Conservation (phyloP, 768 basidiomycete species). For the Amanita rubescens region DNA sequence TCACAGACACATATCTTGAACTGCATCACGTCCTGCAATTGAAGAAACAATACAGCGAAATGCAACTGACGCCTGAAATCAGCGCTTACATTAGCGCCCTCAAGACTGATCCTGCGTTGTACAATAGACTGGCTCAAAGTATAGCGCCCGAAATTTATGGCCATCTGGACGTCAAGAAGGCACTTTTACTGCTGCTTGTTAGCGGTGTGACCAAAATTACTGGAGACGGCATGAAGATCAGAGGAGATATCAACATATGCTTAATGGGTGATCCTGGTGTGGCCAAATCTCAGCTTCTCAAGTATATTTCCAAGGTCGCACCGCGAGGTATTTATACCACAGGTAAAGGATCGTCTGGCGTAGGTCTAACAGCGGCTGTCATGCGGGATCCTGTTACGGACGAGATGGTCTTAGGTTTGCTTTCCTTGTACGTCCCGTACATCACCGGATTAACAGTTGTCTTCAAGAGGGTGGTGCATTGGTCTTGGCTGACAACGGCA, state of each 20-base stretch:
- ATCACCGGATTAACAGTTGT: conserved; percentile 1
- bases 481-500: conserved; percentile 97
- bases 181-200: conserved; percentile 82
- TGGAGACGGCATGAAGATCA: conserved; percentile 97
- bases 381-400: conserved; percentile 99
- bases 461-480: conserved; percentile 94
- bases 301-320: conserved; percentile 98
- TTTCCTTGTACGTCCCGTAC: not conserved
- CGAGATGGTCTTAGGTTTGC: conserved; percentile 95
- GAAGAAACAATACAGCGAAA: conserved; percentile 94
- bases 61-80: conserved; percentile 89
- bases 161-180: conserved; percentile 96
- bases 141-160: conserved; percentile 99
- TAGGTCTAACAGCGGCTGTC: conserved; percentile 97
- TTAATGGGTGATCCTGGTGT: conserved; percentile 99
- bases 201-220: conserved; percentile 95
- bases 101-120: conserved; percentile 69
- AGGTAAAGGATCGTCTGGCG: conserved; percentile 96
- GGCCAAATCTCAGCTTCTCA: conserved; percentile 93
- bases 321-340: conserved; percentile 98
- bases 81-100: conserved; percentile 61
- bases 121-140: conserved; percentile 81
- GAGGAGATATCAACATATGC: conserved; percentile 96
- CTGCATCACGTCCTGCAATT: conserved; percentile 85
- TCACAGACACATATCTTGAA: conserved; percentile 97